These are phyloP conservation scores for Diaporthe vaccinii DNA, from an alignment of 2,329 filamentous ascomycete genomes.

Conservation along the genomic window DNA sequence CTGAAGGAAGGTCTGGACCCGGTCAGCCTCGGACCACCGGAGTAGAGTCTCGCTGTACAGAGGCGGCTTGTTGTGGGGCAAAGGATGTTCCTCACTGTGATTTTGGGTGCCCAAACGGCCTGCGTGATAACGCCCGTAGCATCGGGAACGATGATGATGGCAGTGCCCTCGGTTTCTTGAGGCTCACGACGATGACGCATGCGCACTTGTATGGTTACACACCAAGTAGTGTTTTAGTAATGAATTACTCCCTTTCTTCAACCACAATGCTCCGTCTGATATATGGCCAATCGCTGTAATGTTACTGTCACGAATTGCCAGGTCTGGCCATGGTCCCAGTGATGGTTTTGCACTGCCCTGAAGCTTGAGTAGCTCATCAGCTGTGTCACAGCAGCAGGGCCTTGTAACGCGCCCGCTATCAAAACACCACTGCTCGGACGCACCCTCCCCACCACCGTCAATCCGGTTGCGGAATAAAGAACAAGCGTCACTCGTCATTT, in stretches of 20 bases:
- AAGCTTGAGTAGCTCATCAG: neutral
- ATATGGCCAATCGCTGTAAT: neutral
- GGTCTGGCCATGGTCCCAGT: neutral
- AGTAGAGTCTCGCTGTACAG: conserved; percentile 43
- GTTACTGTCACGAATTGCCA: neutral
- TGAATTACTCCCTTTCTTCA: neutral
- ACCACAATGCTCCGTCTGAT: neutral
- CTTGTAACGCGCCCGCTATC: neutral
- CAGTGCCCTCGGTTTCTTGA: conserved; percentile 3
- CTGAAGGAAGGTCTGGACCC: conserved; percentile 74
- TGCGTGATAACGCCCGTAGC: neutral
- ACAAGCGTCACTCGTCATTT: neutral
- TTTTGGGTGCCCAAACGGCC: conserved; percentile 4
- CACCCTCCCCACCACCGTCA: neutral
- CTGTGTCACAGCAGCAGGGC: neutral
- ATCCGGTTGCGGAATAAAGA: neutral
- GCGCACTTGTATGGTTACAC: neutral
- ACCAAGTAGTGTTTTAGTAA: conserved; percentile 16
- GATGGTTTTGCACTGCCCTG: neutral
- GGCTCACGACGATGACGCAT: neutral
- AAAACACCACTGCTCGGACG: neutral
- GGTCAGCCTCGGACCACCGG: conserved; percentile 56
- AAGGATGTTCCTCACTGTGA: conserved; percentile 19
- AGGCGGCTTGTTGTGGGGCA: neutral
- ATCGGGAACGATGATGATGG: conserved; percentile 14